Base-by-base conservation (phyloP, 805 yeast species). In the Candida mattraensis region DNA sequence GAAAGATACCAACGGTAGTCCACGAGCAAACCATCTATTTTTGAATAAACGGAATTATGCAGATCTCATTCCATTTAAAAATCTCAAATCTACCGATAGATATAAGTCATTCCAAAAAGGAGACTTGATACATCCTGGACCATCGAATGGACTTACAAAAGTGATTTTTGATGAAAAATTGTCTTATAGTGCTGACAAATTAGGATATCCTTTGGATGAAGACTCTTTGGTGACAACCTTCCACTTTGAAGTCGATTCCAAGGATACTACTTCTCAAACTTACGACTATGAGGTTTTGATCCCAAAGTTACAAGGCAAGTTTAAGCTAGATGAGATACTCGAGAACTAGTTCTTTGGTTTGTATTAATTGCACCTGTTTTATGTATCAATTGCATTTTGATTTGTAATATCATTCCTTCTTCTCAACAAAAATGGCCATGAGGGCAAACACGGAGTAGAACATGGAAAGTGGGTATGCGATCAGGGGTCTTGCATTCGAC, bases 381-480 rank as follows among this genome's bases (percentile, higher is more conserved):
- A 15, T 30, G 24, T 28, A 27, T 34, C 25, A 25, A 26, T 24
- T 39, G 31, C 37, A 32, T 20, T 13, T 7, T 20, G 10, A 29
- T 27, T 17, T 36, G 35, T 29, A 18, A 16, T 11, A 32, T 35
- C 27, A 47, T 24, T 44, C 43, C 22, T 54, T 53, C 34, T 57
- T 60, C 40, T 61, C 66, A 8, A 53, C 66, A 44, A 93, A 93
- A 21, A 93, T 83, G 1, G 96, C 94, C 95, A 93, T 88, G 48
- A 93, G 71, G 20, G 97, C 96, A 70, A 93, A 93, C 3, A 91
- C 89, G 39, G 89, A 79, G 69, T 93, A 93, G 58, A 91, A 91
- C 66, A 93, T 77, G 10, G 84, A 80, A 53, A 93, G 69, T 2
- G 99, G 99, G 56, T 93, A 93, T 2, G 97, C 99, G 40, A 93